These are phyloP conservation scores for Alternaria novae-zelandiae DNA, from an alignment of 2,329 filamentous ascomycete genomes.

Conservation along the genomic window DNA sequence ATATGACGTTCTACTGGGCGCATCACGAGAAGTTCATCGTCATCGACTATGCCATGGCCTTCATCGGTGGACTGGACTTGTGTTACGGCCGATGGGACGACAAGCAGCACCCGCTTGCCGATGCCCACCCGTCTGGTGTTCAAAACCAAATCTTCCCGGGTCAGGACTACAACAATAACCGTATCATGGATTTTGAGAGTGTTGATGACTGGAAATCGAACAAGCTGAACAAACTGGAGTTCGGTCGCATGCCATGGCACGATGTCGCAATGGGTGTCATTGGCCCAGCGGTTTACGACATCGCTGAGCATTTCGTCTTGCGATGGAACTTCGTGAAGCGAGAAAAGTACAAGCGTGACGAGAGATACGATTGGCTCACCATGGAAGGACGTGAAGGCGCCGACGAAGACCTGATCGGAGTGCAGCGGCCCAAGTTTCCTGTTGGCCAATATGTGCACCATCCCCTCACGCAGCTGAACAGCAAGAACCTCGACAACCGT, in stretches of 20 bases:
- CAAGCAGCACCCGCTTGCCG: constrained; percentile 82
- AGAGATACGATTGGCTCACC: constrained; percentile 82
- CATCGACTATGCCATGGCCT: constrained; percentile 87
- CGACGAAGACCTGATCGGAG: constrained; percentile 84
- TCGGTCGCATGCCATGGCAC: constrained; percentile 97
- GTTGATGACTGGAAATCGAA: constrained; percentile 94
- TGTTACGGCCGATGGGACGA: constrained; percentile 96
- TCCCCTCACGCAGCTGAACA: constrained; percentile 71
- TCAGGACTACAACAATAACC: constrained; percentile 98
- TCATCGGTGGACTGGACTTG: constrained; percentile 91
- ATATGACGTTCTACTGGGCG: constrained; percentile 98
- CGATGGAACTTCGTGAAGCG: constrained; percentile 97
- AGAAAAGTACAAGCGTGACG: constrained; percentile 94
- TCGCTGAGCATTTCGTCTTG: constrained; percentile 92
- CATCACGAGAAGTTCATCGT: constrained; percentile 99
- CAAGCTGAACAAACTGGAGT: constrained; percentile 88
- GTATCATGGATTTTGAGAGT: constrained; percentile 92
- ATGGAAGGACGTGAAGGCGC: constrained; percentile 77
- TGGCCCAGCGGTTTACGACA: constrained; percentile 88
- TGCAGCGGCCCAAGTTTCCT: constrained; percentile 87
- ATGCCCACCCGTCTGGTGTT: constrained; percentile 85
- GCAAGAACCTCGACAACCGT: constrained; percentile 64
- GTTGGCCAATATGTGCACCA: constrained; percentile 88
- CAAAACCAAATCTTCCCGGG: constrained; percentile 88
- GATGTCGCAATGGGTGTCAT: constrained; percentile 93